Base-by-base conservation (phyloP, 2,329 filamentous ascomycete genomes). In the Phoma sp. region DNA sequence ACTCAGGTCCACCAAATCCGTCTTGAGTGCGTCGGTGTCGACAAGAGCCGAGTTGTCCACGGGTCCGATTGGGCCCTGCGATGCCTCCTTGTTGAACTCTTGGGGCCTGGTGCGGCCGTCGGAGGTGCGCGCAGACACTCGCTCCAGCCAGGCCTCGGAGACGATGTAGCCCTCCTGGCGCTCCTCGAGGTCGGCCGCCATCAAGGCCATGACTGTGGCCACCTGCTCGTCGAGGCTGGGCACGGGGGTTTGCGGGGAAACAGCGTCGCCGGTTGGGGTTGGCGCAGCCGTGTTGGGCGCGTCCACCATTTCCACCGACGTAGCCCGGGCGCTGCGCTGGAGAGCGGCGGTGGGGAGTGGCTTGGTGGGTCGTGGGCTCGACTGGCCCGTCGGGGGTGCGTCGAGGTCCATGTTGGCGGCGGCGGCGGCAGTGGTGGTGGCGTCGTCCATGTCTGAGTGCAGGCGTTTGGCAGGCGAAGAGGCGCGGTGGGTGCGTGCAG, bases 41-140 rank as follows among this genome's bases (percentile, higher is more conserved):
- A 73, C 74, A 43, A 97, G 87, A 69, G 93, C 89, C 0, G 89
- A 87, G 71, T 97, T 97, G 79, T 97, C 92, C 29, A 98, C 84
- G 0, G 91, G 90, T 1, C 92, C 92, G 51, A 95, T 83, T 4
- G 85, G 83, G 6, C 84, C 85, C 54, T 88, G 83, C 10, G 81
- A 71, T 9, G 83, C 82, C n/a, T 81, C 77, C 59, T 90, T 89
- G 57, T 82, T 79, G 35, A 77, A 78, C 46, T 84, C 82, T 58
- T 82, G 80, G 19, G 80, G 81, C 29, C 60, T 63, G 55, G 51
- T 56, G 39, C 54, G 59, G 44, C 74, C 70, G 33, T 75, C 72
- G 25, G 70, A 61, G 4, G 70, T 74, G 27, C 73, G 59, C 3
- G 73, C 68, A 58, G 66, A 73, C 5, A 75, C 73, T 33, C 73